Evolutionary conservation across 2,329 filamentous ascomycete species (phyloP), one percentile per base, ranked within the genome.

Genomic region (Penicillium sp.): DNA sequence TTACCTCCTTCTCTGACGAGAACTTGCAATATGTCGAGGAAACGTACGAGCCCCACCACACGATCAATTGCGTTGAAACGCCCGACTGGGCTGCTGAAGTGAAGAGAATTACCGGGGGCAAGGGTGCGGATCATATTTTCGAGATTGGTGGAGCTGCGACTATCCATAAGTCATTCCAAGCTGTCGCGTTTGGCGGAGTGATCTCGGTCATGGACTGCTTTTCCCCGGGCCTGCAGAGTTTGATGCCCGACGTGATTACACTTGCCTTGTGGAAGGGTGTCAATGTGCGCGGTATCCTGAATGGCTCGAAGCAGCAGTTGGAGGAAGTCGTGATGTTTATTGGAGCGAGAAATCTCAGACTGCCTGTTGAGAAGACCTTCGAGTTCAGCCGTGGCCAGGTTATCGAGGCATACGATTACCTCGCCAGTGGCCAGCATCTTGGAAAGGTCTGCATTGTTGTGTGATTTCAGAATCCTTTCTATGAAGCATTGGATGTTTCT

Each of bases 1-100:
- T 76, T 36, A 79, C 76, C 0, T 78, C 76, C 0, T 78, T 77
- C 0, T 74, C 70, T 13, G 75, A 79, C 51, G 59, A 72, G 18
- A 62, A 63, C 29, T 43, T 61, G 9, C 30, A 55, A 11, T 29
- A 41, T n/a, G 57, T 64, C 19, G 58, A 58, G 35, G 41, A 47
- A 4, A 79, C 79, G 59, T 70, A 79, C 8, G 76, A 76, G 10
- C 75, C 70, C 0, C 69, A 74, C 35, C 56, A 75, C 47, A 62
- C 58, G 0, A 73, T 81, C 65, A 80, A 80, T 62, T 80, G 79
- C 63, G 71, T 66, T 29, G 70, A 62, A 3, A 70, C 60, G 2
- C 70, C 72, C 7, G 13, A 46, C 43, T 46, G 43, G 43, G 43
- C 43, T 4, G 43, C 32, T 8, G 39, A 51, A 14, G 39, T 26